These are phyloP conservation scores for Lanmaoa pseudosensibilis DNA, from an alignment of 768 basidiomycete species.

Conservation along the genomic window DNA sequence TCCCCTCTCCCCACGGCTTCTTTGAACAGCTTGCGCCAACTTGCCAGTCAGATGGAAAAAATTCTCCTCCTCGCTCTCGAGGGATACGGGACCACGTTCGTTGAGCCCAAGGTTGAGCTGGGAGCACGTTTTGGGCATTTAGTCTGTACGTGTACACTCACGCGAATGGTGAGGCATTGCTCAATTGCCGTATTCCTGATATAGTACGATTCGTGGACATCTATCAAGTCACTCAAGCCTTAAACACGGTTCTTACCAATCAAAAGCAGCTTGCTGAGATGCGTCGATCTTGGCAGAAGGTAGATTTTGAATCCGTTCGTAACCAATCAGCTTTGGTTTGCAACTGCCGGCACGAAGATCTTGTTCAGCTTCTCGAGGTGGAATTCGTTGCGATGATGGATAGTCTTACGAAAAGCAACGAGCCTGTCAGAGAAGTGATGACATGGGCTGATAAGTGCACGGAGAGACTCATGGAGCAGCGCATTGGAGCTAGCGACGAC, in stretches of 20 bases:
- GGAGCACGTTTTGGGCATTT: constrained; percentile 90
- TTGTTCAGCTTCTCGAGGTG: constrained; percentile 80
- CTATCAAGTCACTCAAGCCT: constrained; percentile 87
- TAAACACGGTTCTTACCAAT: constrained; percentile 85
- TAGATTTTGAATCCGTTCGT: constrained; percentile 88
- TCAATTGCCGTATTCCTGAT: constrained; percentile 14
- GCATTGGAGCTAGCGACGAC: constrained; percentile 63
- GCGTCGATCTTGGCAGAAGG: constrained; percentile 84
- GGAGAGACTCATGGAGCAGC: constrained; percentile 76
- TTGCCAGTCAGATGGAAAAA: constrained; percentile 92
- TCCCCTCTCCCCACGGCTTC: constrained; percentile 69
- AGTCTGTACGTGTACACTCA: constrained; percentile 59
- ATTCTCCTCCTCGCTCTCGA: constrained; percentile 79
- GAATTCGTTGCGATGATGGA: constrained; percentile 82
- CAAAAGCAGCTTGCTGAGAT: constrained; percentile 83
- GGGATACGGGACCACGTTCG: constrained; percentile 83
- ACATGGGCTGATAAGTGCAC: constrained; percentile 90
- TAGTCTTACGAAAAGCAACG: constrained; percentile 63
- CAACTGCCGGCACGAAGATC: constrained; percentile 89
- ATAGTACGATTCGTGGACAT: constrained; percentile 89
- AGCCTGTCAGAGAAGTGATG: constrained; percentile 87
- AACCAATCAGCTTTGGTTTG: constrained; percentile 93
- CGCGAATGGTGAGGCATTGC: background rate
- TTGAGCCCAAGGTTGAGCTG: constrained; percentile 88
- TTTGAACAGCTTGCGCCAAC: constrained; percentile 69